Evolutionary conservation across 2,329 filamentous ascomycete species (phyloP).

Genomic region (Dactylellina haptotyla): DNA sequence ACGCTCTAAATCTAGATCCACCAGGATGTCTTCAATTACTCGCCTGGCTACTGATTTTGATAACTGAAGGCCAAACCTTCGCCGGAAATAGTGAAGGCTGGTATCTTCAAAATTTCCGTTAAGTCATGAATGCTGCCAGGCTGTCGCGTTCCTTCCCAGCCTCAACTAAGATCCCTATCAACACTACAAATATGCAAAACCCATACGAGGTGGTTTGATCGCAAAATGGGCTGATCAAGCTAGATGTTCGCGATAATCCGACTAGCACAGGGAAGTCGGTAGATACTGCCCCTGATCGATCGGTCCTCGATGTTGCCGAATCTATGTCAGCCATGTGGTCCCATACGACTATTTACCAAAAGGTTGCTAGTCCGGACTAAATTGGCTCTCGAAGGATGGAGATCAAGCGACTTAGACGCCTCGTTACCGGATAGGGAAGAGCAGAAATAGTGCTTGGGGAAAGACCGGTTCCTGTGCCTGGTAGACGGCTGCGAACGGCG

Average conservation of each 20-base stretch:
- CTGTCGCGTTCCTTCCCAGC: conserved; percentile 6
- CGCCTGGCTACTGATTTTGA: conserved; percentile 6
- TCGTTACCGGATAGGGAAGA: conserved; percentile 11
- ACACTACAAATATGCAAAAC: background rate
- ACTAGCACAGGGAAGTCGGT: background rate
- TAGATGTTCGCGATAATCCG: conserved; percentile 23
- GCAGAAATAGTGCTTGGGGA: conserved; percentile 12
- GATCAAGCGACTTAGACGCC: conserved; percentile 10
- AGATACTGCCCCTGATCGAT: conserved; percentile 7
- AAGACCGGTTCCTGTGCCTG: conserved; percentile 40
- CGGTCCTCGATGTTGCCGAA: background rate
- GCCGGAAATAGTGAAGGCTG: conserved; percentile 14
- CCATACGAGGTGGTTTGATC: conserved; percentile 23
- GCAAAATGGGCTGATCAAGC: conserved; percentile 17
- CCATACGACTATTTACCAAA: background rate
- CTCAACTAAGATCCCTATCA: background rate
- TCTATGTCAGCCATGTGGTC: conserved; percentile 5
- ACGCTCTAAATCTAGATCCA: background rate
- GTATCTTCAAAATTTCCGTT: background rate
- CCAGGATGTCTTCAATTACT: background rate
- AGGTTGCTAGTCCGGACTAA: background rate
- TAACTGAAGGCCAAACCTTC: background rate
- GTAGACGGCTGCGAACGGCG: conserved; percentile 36
- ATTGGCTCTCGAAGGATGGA: conserved; percentile 10
- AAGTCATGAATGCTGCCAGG: conserved; percentile 15